Conservation (phyloP, 768 basidiomycete species). For the Leucocoprinus sp. region DNA sequence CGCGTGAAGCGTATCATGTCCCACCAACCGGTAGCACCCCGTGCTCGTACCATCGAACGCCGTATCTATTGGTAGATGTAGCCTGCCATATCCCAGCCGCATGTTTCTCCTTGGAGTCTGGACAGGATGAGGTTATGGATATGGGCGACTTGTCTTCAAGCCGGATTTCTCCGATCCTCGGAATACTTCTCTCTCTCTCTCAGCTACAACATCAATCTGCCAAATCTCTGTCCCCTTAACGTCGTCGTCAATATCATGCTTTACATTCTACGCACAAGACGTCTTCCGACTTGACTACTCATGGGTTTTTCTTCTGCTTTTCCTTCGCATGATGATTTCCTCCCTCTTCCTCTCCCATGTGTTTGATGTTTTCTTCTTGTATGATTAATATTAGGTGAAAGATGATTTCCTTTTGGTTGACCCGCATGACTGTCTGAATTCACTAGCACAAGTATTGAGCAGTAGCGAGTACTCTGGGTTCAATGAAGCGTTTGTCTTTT, state of each 20-base stretch:
- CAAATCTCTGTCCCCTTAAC: background rate
- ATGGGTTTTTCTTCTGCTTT: background rate
- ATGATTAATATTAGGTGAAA: conserved; percentile 1
- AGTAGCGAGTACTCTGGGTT: background rate
- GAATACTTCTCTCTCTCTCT: background rate
- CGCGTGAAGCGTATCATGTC: conserved; percentile 70
- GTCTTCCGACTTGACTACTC: background rate
- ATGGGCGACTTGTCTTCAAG: background rate
- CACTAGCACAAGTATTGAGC: background rate
- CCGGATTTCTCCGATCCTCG: conserved; percentile 6
- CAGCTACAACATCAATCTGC: background rate
- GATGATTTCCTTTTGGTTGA: background rate
- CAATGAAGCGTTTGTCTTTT: too few species aligned
- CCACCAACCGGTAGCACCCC: conserved; percentile 29
- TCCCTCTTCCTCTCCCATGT: background rate
- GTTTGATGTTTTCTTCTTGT: background rate
- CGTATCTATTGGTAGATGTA: conserved; percentile 61
- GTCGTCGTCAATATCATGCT: background rate
- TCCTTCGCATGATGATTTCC: background rate
- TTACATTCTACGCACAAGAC: background rate
- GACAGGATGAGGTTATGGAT: background rate
- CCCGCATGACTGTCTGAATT: background rate
- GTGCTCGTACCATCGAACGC: conserved; percentile 58
- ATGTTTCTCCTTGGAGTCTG: background rate
- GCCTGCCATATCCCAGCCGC: background rate